Conservation (phyloP, 192 early-diverging fungal genomes). For the Podila minutissima region DNA sequence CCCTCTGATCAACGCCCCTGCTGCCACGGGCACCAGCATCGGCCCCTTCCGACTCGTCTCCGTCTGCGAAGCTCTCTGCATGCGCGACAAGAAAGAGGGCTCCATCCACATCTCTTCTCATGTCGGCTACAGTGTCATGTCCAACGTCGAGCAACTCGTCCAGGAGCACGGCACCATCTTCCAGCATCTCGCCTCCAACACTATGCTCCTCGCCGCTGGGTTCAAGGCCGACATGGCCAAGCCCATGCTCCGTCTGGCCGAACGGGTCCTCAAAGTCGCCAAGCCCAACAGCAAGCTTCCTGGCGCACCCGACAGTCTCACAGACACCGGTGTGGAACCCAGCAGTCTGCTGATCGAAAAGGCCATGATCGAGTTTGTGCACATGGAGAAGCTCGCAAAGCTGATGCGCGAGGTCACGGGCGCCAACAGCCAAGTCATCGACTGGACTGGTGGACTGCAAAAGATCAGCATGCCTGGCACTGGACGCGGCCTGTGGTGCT, state of each 20-base stretch:
- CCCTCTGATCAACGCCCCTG: constrained; percentile 1
- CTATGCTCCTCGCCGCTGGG: constrained; percentile 23
- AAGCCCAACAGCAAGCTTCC: constrained; percentile 23
- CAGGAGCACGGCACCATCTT: constrained; percentile 31
- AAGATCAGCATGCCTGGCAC: constrained; percentile 30
- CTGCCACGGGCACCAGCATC: constrained; percentile 8
- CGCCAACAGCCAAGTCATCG: constrained; percentile 5
- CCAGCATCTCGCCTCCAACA: constrained; percentile 32
- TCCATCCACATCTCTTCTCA: constrained; percentile 30
- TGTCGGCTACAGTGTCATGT: constrained; percentile 25
- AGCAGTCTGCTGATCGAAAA: constrained; percentile 30
- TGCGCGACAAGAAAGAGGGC: constrained; percentile 12
- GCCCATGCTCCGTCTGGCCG: constrained; percentile 19
- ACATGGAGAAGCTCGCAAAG: constrained; percentile 17
- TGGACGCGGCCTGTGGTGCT: constrained; percentile 35
- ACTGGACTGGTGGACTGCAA: constrained; percentile 34
- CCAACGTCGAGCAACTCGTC: constrained; percentile 27
- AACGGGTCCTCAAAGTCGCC: constrained; percentile 27
- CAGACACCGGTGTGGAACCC: constrained; percentile 17
- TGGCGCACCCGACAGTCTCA: not conserved
- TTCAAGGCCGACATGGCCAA: constrained; percentile 7
- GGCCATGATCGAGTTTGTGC: constrained; percentile 30
- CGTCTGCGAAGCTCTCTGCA: constrained; percentile 29
- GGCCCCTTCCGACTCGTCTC: constrained; percentile 35
- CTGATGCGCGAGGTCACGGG: constrained; percentile 42